Evolutionary conservation across 2,329 filamentous ascomycete species (phyloP), one percentile per base, ranked within the genome.

Genomic region (Ceratocystis papillata): DNA sequence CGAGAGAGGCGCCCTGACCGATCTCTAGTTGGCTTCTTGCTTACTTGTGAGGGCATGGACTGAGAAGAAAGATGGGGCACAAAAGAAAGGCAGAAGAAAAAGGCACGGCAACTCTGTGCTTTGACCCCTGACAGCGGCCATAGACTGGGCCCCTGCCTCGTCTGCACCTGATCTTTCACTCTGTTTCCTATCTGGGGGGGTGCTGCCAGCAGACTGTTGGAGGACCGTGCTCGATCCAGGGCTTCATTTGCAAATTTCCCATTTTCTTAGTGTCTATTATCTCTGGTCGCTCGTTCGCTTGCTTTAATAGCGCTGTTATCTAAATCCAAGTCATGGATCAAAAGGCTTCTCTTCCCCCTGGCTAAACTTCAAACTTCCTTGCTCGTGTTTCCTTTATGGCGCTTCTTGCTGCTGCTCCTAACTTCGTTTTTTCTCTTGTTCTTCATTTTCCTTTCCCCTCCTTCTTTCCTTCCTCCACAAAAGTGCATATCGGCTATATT

Each of bases 331-430:
- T 53, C 48, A 55, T 33, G 57, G 37, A 57, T 48, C 25, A 28
- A 46, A 61, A 45, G 57, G 50, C 46, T 63, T 37, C 28, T 45
- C 48, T 50, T 30, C 25, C 22, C 15, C 44, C 46, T 59, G 48
- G 8, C 20, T 41, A 37, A n/a, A 59, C 55, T 59, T 30, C 48
- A 37, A 55, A 30, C 28, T 55, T 28, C 64, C 46, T 28, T 61
- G 37, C 55, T 53, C 59, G 45, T 28, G 61, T 61, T 62, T 59
- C 55, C 15, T 59, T 75, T 78, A 62, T 45, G 60, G 33, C 25
- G 37, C 37, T 62, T 41, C 37, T n/a, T 62, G 22, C 15, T 45
- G 37, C 45, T 62, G 45, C 37, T 62, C 60, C 60, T 41, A 62
- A 45, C 37, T 48, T 62, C 60, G 37, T n/a, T 62, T 28, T 62